Base-by-base conservation (phyloP, 495 filamentous ascomycete species). In the Neurospora tetrasperma region DNA sequence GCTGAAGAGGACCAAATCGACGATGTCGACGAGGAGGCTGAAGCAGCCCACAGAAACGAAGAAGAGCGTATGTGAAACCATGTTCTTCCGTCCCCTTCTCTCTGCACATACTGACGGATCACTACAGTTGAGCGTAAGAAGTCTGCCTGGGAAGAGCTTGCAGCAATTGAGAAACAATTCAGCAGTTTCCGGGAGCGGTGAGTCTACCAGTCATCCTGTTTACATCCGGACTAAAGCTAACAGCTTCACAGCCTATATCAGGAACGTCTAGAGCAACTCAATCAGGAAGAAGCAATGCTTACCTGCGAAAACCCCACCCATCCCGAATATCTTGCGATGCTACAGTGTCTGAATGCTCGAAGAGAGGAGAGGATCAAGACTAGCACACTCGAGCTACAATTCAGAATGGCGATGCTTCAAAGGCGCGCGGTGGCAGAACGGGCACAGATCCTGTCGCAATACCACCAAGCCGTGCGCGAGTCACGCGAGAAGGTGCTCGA, bases 131-230 rank as follows among this genome's bases (percentile, higher is more conserved):
- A 90, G 72, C 91, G 89, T 77, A 94, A 94, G 81, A 91, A 89
- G 78, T 87, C 88, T 42, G 95, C 95, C 0, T 90, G 94, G 85
- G 92, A 94, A 62, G 89, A 93, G 62, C 83, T 97, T 35, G 84
- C 87, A 16, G 85, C 86, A 31, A 90, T 98, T 69, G 95, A 98
- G 80, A 89, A 88, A 78, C 90, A 94, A 74, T 98, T 97, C 81
- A 89, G 90, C 73, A 88, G 89, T 35, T 90, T 97, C 76, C 88
- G 93, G 76, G 93, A 97, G 76, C 93, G 92, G 94, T 97, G 82
- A 83, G 90, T 75, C 39, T 39, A 9, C 40, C 27, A 71, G 54
- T 1, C 14, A 38, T 62, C 54, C 6, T 66, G 12, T 18, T 70
- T 12, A 39, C 43, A 20, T 35, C 5, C 7, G 35, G 40, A 70